These are phyloP conservation scores for Cucurbita ficifolia DNA, from an alignment of 306 rosid genomes.

Conservation along the genomic window DNA sequence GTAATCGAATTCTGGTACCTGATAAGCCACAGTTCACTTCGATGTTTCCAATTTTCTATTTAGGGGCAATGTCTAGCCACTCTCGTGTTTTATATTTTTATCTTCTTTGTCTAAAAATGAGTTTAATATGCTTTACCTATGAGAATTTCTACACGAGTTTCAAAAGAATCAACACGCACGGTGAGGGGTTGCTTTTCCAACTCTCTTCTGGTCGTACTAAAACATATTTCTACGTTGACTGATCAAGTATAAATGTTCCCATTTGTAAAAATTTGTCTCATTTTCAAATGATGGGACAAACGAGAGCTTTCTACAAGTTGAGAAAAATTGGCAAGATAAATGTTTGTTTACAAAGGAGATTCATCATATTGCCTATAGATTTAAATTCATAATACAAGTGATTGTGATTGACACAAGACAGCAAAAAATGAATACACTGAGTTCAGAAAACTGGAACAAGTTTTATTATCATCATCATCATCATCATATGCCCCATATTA, in stretches of 20 bases:
- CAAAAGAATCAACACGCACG: neutral
- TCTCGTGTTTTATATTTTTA: no score
- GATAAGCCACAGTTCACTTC: no score
- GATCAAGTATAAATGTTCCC: neutral
- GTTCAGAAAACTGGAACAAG: neutral
- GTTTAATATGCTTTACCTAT: no score
- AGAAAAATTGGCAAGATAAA: neutral
- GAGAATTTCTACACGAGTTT: conserved; percentile 4
- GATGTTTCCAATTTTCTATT: no score
- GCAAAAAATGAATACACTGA: neutral
- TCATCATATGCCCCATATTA: neutral
- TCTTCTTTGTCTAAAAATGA: no score
- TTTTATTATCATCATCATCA: neutral
- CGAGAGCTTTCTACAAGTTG: neutral
- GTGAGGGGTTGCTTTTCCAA: neutral
- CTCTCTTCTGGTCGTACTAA: neutral
- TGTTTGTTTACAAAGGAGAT: no score
- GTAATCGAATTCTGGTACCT: conserved; percentile 18
- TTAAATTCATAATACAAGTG: no score
- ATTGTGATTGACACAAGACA: neutral
- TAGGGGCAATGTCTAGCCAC: no score
- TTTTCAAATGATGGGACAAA: neutral
- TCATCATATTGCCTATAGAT: no score
- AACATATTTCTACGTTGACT: no score
- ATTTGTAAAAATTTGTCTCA: neutral